phyloP scores from a whole-genome alignment of 1,284 basidiomycete species.

The Ustilago shanxiensis region DNA sequence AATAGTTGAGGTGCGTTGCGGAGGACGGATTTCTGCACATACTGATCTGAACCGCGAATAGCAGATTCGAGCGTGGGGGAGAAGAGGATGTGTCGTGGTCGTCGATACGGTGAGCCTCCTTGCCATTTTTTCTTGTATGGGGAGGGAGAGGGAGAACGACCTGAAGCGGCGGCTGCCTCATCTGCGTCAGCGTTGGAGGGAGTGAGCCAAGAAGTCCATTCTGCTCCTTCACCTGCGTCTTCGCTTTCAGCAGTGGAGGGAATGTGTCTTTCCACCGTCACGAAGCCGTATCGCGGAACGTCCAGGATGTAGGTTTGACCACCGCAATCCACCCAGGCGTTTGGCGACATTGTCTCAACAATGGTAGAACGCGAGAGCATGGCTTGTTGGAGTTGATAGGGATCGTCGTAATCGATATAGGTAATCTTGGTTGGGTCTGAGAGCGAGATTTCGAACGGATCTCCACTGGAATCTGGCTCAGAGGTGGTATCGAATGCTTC shows the following conservation, averaged over 20 bases:
- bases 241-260: conserved; percentile 24
- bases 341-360: conserved; percentile 74
- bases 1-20: conserved; percentile 66
- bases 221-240: conserved; percentile 42
- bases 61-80: conserved; percentile 72
- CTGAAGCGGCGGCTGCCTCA: conserved; percentile 41
- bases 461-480: neutral
- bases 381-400: conserved; percentile 74
- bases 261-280: conserved; percentile 77
- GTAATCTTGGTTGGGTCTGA: conserved; percentile 74
- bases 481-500: neutral
- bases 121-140: conserved; percentile 1
- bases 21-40: conserved; percentile 75
- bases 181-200: conserved; percentile 46
- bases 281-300: conserved; percentile 78
- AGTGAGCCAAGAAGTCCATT: conserved; percentile 45
- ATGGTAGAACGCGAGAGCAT: conserved; percentile 73
- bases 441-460: conserved; percentile 28
- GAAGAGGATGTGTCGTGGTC: conserved; percentile 37
- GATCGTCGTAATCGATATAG: conserved; percentile 84
- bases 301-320: conserved; percentile 81
- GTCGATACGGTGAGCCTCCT: conserved; percentile 46
- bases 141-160: neutral
- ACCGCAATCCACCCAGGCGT: conserved; percentile 87
- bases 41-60: conserved; percentile 79